Percentiles rank a stretch among this genome's conserved stretches.
Evolutionary conservation across 2,329 filamentous ascomycete genomes (phyloP).

Genomic region (Conoideocrella luteorostrata): DNA sequence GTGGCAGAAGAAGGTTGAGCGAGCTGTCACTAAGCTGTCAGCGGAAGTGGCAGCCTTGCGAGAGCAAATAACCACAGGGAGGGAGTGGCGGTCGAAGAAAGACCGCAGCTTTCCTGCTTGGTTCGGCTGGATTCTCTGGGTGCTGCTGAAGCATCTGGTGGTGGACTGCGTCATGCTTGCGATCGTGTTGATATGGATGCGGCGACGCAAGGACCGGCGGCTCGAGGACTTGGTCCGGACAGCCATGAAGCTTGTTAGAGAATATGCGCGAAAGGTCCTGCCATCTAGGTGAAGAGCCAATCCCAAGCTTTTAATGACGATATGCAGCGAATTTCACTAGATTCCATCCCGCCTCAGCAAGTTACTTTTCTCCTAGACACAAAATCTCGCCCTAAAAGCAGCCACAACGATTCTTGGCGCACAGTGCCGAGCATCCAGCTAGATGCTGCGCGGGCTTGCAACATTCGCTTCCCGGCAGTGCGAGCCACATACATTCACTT

Average conservation of each 20-base stretch:
- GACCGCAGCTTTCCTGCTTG: slow-evolving; percentile 61
- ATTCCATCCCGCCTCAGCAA: neutral
- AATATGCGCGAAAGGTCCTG: slow-evolving; percentile 53
- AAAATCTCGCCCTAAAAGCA: no score
- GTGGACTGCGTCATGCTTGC: slow-evolving; percentile 63
- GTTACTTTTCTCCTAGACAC: no score
- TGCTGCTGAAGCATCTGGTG: slow-evolving; percentile 64
- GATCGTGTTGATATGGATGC: slow-evolving; percentile 65
- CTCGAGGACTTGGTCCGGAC: slow-evolving; percentile 69
- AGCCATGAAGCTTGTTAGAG: slow-evolving; percentile 48
- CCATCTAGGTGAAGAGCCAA: slow-evolving; percentile 41
- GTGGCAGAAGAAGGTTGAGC: slow-evolving; percentile 80
- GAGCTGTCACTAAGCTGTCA: slow-evolving; percentile 80
- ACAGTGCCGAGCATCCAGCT: no score
- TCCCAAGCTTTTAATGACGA: neutral
- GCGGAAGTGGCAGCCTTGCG: slow-evolving; percentile 86
- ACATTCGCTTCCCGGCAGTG: no score
- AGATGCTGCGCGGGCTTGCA: no score
- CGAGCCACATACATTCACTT: no score
- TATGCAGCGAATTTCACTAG: neutral
- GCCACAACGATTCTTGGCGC: no score
- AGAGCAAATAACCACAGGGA: slow-evolving; percentile 77
- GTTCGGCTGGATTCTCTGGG: slow-evolving; percentile 65
- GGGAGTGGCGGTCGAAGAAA: slow-evolving; percentile 62
- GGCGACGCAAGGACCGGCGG: slow-evolving; percentile 62